Conservation (phyloP, 164 flowering plant genomes). For the Echeveria elegans region DNA sequence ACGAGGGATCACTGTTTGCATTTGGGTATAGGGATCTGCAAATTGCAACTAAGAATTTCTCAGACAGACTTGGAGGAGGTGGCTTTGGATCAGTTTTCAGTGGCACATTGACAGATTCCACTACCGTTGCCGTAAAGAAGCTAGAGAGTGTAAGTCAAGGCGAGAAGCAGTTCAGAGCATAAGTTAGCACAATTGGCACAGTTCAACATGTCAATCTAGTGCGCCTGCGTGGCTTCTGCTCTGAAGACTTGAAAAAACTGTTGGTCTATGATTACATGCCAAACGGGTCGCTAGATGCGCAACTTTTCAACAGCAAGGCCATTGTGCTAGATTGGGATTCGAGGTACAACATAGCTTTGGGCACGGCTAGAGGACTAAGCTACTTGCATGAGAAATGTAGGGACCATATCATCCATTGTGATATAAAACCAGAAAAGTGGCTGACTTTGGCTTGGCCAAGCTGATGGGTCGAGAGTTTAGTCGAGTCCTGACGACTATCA, state of each 20-base stretch:
- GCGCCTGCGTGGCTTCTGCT: background rate
- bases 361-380: background rate
- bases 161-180: slow-evolving; percentile 1
- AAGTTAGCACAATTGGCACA: background rate
- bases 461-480: slow-evolving; percentile 7
- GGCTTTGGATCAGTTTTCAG: slow-evolving; percentile 3
- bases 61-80: slow-evolving; percentile 3
- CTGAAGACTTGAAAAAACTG: background rate
- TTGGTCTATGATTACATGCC: background rate
- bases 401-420: background rate
- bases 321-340: background rate
- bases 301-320: background rate
- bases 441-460: slow-evolving; percentile 1
- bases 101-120: background rate
- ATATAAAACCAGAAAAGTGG: slow-evolving; percentile 3
- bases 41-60: background rate
- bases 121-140: background rate
- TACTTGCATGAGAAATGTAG: slow-evolving; percentile 1
- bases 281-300: background rate
- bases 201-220: slow-evolving; percentile 2
- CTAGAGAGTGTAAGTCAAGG: background rate
- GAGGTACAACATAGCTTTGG: background rate
- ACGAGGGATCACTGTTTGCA: background rate
- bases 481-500: background rate
- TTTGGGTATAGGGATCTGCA: slow-evolving; percentile 1